Evolutionary conservation across 345 rosid species (phyloP), one percentile per base, ranked within the genome.

Genomic region (Boechera retrofracta): DNA sequence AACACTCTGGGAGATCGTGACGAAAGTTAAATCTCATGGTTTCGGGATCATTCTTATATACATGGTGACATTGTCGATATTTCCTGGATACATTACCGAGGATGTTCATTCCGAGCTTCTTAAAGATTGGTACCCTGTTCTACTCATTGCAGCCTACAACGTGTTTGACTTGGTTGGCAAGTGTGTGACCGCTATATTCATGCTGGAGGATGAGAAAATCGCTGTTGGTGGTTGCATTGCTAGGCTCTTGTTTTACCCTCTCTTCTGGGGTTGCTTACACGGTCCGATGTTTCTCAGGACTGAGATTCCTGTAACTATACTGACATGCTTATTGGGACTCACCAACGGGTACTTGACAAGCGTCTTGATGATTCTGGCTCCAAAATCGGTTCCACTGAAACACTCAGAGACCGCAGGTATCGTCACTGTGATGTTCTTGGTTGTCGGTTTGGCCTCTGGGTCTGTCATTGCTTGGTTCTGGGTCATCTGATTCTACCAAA

Each of bases 1-100:
- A 64, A 72, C 81, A 10, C 82, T 91, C 6, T 87, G 83, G 90
- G 73, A 83, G 54, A 86, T 87, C 48, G 85, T 95, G 41, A 83
- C 82, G 64, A 79, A 81, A 13, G 77, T 92, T 69, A 93, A 91
- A 66, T 89, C 98, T 93, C 82, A 85, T 55, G 97, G 96, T 63
- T 60, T 88, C 2, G 98, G 99, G 62, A 67, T 89, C 2, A 5
- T 95, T 48, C 86, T 91, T 7, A 45, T 95, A 12, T 92, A 88
- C 41, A 2, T 85, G 12, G 98, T 92, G 52, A 95, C 99, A 5
- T 69, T 91, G 56, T 73, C 98, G 1, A 92, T 92, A 79, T 95
- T 95, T 71, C 99, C 99, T 4, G 99, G 99, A 6, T 92, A 85
- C 59, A 84, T 95, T 32, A 95, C 97, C 0, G 98, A 95, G 84